These are phyloP conservation scores for Orychophragmus violaceus DNA, from an alignment of 345 rosid genomes.

Conservation along the genomic window DNA sequence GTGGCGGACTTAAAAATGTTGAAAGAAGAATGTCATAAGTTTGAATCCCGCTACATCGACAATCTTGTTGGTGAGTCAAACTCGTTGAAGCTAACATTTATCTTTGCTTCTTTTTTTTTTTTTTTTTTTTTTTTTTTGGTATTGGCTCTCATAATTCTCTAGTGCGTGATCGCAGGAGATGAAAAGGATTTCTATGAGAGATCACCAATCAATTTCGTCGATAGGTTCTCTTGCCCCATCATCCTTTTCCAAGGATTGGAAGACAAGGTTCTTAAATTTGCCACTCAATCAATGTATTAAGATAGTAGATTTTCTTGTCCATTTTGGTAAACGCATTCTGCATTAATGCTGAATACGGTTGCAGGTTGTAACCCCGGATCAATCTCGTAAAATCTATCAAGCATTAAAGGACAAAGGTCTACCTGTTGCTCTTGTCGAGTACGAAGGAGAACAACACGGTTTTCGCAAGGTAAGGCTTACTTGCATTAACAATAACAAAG, in stretches of 20 bases:
- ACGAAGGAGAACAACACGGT: slow-evolving; percentile 95
- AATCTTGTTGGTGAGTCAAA: slow-evolving; percentile 81
- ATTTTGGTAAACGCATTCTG: too few relatives aligned
- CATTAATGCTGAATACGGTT: slow-evolving; percentile 3
- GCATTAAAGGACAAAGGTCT: slow-evolving; percentile 81
- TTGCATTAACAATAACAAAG: not conserved
- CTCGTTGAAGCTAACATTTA: not conserved
- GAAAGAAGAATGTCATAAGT: slow-evolving; percentile 81
- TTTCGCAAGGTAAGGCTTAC: slow-evolving; percentile 85
- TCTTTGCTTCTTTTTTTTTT: too few relatives aligned
- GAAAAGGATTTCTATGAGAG: slow-evolving; percentile 69
- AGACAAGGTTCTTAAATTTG: slow-evolving; percentile 58
- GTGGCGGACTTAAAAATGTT: slow-evolving; percentile 76
- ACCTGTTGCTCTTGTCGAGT: slow-evolving; percentile 92
- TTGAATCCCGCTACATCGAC: slow-evolving; percentile 82
- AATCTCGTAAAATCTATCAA: slow-evolving; percentile 74
- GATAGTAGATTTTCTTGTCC: too few relatives aligned
- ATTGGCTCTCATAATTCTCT: slow-evolving; percentile 9
- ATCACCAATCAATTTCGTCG: slow-evolving; percentile 79
- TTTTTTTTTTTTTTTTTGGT: too few relatives aligned
- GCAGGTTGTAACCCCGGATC: slow-evolving; percentile 88
- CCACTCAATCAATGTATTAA: too few relatives aligned
- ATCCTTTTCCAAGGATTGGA: slow-evolving; percentile 93
- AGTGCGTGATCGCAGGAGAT: slow-evolving; percentile 43
- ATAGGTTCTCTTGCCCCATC: slow-evolving; percentile 86